Base-by-base conservation (phyloP, 441 rosid species). In the Viola pubescens region DNA sequence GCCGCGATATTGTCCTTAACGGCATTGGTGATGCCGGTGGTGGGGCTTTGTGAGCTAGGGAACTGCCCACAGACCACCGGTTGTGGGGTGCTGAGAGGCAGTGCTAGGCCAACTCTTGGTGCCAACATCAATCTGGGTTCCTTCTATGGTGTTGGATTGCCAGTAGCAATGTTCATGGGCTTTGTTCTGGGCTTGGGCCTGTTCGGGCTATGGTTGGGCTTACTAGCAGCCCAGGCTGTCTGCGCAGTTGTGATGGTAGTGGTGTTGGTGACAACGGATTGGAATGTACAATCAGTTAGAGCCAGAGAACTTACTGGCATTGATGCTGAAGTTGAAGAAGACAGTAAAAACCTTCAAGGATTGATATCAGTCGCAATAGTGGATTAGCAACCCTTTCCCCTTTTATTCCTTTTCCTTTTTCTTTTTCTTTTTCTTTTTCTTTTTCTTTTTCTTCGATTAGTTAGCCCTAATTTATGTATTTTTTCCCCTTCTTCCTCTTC, bases 1-100 rank as follows among this genome's bases (percentile, higher is more conserved):
- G 52, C 52, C 0, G 79, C 78, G 50, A 85, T 89, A 65, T 62
- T 91, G 59, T 71, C 69, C 67, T 65, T 91, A 63, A 87, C 90
- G 0, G 79, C 94, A 16, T 73, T 77, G 0, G 89, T 91, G 5
- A 73, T 91, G 59, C 97, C 95, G 12, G 81, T 91, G 19, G 69
- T 87, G 46, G 96, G 98, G 44, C 66, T 91, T 10, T 88, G 98
- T 68, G 98, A 91, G 76, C 73, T 91, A 4, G 95, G 95, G 1
- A 91, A 91, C 84, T 87, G 92, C 60, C 98, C 95, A 2, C 98
- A 89, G 72, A 91, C 96, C 58, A 91, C 86, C 60, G 91, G 84
- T 1, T 91, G 98, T 54, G 95, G 95, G n/a, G 95, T 87, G 42
- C 71, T 91, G 3, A 69, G 95, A 42, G 98, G 98, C 45, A 82